phyloP scores from a whole-genome alignment of 2,329 filamentous ascomycete genomes.

The Fusarium protoensiforme region DNA sequence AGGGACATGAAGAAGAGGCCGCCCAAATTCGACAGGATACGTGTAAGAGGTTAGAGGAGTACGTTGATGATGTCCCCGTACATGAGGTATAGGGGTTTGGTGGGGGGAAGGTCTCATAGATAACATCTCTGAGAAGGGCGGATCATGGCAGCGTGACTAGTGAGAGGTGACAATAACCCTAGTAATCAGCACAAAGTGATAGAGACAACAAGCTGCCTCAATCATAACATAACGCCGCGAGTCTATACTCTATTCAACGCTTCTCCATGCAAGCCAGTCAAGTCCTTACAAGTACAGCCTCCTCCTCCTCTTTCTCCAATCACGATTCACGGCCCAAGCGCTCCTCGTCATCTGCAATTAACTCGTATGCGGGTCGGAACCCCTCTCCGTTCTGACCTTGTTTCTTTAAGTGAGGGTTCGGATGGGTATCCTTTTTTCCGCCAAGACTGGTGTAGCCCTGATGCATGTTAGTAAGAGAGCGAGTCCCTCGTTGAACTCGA shows the following conservation, averaged over 20 bases:
- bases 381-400: constrained; percentile 34
- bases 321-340: constrained; percentile 75
- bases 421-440: constrained; percentile 87
- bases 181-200: background rate
- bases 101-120: too few relatives aligned
- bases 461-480: background rate
- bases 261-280: constrained; percentile 13
- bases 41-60: constrained; percentile 15
- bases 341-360: constrained; percentile 81
- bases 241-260: constrained; percentile 33
- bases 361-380: constrained; percentile 80
- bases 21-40: background rate
- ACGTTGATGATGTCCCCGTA: background rate
- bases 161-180: background rate
- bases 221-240: constrained; percentile 22
- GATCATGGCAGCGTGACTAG: background rate
- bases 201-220: constrained; percentile 1
- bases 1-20: background rate
- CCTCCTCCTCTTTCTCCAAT: constrained; percentile 38
- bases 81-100: background rate
- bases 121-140: background rate
- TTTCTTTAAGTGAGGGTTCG: constrained; percentile 72
- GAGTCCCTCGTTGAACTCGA: background rate
- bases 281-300: constrained; percentile 28
- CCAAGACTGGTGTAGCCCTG: constrained; percentile 90